Evolutionary conservation across 495 filamentous ascomycete species (phyloP), one percentile per base, ranked within the genome.

Genomic region (Cercophora samala): DNA sequence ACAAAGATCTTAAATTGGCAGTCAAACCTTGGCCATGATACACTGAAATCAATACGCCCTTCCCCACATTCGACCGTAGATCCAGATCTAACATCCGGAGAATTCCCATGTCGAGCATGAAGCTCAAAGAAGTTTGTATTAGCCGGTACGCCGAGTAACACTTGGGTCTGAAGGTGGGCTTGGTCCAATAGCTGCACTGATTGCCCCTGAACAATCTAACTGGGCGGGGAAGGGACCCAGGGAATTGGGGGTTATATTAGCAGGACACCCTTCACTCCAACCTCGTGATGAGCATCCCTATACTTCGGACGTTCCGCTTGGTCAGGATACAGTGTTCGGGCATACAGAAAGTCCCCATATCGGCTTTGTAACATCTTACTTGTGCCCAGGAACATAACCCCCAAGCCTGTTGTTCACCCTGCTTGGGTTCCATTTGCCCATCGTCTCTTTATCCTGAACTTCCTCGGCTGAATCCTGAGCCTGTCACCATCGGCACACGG

Each of bases 131-230:
- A 29, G 22, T 9, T n/a, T 29, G 22, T 60, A 29, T 24, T 60
- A 42, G 66, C 32, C 37, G 51, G 42, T 21, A 66, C 32, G 26
- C 62, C 29, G 53, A 17, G 2, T 46, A 46, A 46, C 37, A 46
- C 9, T 9, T 46, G 37, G 15, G 13, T 46, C 15, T 46, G 6
- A 17, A 9, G 15, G 11, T 13, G 37, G 66, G 56, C 61, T 72
- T 61, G 70, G 64, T 53, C 67, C 64, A 67, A 67, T 46, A 68
- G 64, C 65, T n/a, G 61, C 24, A 64, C 69, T 56, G 60, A 37
- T 58, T 29, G 53, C 63, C 62, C 58, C 26, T 13, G 58, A n/a
- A 9, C 63, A 69, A 69, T 69, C 2, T 65, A 66, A n/a, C 5
- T 17, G 15, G 63, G 54, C 58, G 63, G 67, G 63, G 58, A 69